Percentiles rank a stretch among this genome's conserved stretches.
Conservation (phyloP, 2,329 filamentous ascomycete species). For the Epichloe glyceriae region DNA sequence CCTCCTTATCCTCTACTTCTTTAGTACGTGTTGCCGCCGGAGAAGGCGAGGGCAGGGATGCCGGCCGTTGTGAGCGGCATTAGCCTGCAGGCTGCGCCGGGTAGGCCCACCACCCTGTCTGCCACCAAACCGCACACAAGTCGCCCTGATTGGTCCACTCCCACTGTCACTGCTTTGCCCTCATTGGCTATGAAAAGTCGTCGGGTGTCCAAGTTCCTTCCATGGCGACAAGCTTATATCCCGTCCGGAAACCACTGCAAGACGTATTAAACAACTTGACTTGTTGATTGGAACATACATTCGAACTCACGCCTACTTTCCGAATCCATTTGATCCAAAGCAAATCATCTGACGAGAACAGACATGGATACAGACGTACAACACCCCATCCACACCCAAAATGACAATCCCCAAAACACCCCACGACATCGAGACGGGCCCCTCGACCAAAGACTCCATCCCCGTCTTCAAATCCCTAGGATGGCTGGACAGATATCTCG, state of each 20-base stretch:
- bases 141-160: not conserved
- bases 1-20: conserved; percentile 22
- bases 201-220: not conserved
- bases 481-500: conserved; percentile 50
- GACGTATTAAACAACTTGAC: too few species aligned
- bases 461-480: conserved; percentile 43
- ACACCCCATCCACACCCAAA: not conserved
- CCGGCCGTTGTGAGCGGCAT: too few species aligned
- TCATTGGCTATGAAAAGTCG: not conserved
- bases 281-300: too few species aligned
- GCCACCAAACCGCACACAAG: too few species aligned
- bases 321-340: too few species aligned
- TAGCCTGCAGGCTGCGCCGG: too few species aligned
- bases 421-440: not conserved
- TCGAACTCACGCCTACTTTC: too few species aligned
- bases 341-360: not conserved
- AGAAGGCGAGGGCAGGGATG: too few species aligned
- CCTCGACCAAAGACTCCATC: not conserved
- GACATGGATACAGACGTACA: not conserved
- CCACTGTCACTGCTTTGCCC: not conserved
- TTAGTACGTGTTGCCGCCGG: too few species aligned
- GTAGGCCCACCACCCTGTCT: conserved; percentile 20
- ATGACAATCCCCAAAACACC: not conserved
- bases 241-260: too few species aligned
- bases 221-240: too few species aligned